Base-by-base conservation (phyloP, 176 grass and related monocot species). In the Paspalum notatum region DNA sequence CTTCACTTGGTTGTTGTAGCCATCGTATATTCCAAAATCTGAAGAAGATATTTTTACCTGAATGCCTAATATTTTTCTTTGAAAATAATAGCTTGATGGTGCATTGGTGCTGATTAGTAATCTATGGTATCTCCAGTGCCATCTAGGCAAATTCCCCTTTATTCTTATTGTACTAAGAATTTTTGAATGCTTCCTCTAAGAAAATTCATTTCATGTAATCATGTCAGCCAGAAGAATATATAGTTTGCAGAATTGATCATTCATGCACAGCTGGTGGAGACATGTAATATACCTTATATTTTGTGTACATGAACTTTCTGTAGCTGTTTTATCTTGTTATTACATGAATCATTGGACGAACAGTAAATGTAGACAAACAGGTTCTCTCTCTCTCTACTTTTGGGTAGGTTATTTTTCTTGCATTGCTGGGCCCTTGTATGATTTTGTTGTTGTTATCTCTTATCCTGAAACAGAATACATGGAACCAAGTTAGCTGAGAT, bases 401-500 rank as follows among this genome's bases (percentile, higher is more conserved):
- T 61, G 26, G 40, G 15, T 68, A 41, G 39, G 64, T 70, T 82
- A 52, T 41, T 85, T 73, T 41, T 5, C 48, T 45, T 25, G 12
- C 65, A 77, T 64, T 57, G 26, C 41, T 73, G 50, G 72, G 41
- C 74, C 57, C 51, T 85, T 57, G 78, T 73, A 66, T n/a, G 24
- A 60, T 58, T 72, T 77, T 75, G 37, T 66, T 83, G 39, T 75
- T 80, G 17, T 71, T 60, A 42, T 85, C 21, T 78, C 83, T 86
- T 71, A 77, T 86, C 58, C 32, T 72, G 38, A 76, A 91, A 86
- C 84, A 97, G 94, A 82, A 80, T 93, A 80, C 94, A 97, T 93
- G 94, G 94, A 43, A 91, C 79, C 74, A 97, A 89, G 80, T 72
- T 97, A 73, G 94, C 94, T 69, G 94, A 97, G 87, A 97, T 97